Conservation (phyloP, 2,329 filamentous ascomycete species). For the Lachnellula hyalina region DNA sequence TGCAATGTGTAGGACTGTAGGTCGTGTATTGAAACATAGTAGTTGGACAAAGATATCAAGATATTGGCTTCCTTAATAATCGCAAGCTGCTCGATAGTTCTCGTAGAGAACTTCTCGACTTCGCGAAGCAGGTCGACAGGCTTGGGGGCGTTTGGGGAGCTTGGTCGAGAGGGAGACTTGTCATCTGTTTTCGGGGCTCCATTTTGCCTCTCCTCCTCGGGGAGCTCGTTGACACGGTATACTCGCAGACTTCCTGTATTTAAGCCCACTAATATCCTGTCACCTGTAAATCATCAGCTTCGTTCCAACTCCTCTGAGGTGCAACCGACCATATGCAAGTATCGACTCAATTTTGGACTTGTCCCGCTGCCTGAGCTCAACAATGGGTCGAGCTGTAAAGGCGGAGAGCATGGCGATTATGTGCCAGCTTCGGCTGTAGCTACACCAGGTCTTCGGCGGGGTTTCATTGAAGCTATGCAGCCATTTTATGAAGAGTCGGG, state of each 20-base stretch:
- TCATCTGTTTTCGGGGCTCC: slow-evolving; percentile 32
- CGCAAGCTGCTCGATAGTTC: slow-evolving; percentile 87
- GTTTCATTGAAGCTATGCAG: slow-evolving; percentile 15
- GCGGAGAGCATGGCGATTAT: slow-evolving; percentile 78
- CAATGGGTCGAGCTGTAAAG: slow-evolving; percentile 91
- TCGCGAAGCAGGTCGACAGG: slow-evolving; percentile 84
- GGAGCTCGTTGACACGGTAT: slow-evolving; percentile 77
- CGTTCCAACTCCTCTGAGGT: not conserved
- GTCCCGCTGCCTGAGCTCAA: slow-evolving; percentile 93
- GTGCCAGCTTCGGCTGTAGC: slow-evolving; percentile 20
- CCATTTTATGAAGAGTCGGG: slow-evolving; percentile 1
- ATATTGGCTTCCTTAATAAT: slow-evolving; percentile 93
- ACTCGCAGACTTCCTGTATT: slow-evolving; percentile 85
- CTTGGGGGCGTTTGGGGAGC: slow-evolving; percentile 35
- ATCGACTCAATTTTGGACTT: slow-evolving; percentile 97
- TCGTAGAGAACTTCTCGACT: slow-evolving; percentile 86
- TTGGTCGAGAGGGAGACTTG: slow-evolving; percentile 22
- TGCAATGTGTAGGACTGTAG: slow-evolving; percentile 77
- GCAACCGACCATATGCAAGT: slow-evolving; percentile 69
- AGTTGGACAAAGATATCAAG: slow-evolving; percentile 85
- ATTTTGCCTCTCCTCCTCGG: slow-evolving; percentile 37
- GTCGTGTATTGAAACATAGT: slow-evolving; percentile 84
- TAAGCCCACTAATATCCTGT: slow-evolving; percentile 85
- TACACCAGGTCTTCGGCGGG: slow-evolving; percentile 9
- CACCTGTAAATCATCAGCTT: slow-evolving; percentile 48